phyloP scores from a whole-genome alignment of 225 moss, liverwort and hornwort species.

The Ulota crispa region DNA sequence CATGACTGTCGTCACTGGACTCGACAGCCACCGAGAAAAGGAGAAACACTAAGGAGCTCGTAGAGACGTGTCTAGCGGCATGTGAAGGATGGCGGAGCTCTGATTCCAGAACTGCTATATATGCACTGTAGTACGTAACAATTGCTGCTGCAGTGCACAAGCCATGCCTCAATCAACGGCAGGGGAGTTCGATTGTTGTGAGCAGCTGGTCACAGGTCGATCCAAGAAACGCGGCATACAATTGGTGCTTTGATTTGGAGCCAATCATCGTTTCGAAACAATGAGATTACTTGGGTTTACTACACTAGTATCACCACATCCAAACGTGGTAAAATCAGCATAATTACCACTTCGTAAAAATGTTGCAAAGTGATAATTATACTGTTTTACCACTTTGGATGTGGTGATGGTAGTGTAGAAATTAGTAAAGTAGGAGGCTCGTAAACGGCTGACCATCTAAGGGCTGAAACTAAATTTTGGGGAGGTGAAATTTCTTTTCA shows the following conservation, averaged over 20 bases:
- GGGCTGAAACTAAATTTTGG: too few relatives aligned
- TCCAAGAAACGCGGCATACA: background rate
- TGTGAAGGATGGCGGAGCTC: background rate
- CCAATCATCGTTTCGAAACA: conserved; percentile 2
- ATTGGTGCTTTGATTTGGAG: background rate
- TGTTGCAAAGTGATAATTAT: too few relatives aligned
- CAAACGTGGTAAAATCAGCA: too few relatives aligned
- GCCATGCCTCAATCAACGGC: background rate
- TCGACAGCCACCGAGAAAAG: background rate
- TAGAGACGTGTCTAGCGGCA: background rate
- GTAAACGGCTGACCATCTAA: too few relatives aligned
- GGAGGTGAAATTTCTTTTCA: too few relatives aligned
- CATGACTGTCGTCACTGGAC: background rate
- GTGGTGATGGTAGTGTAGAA: too few relatives aligned
- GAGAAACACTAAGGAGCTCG: background rate
- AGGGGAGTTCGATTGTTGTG: background rate
- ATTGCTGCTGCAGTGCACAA: background rate
- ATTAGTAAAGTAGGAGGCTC: too few relatives aligned
- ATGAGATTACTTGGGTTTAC: too few relatives aligned
- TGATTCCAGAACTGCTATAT: background rate
- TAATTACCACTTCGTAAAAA: too few relatives aligned
- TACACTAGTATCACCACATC: too few relatives aligned
- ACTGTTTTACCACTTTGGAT: too few relatives aligned
- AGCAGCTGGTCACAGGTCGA: background rate
- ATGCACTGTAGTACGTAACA: background rate